Evolutionary conservation across 2,329 filamentous ascomycete genomes (phyloP), one percentile per base, ranked within the genome.

Genomic region (Eurotiales sp.): DNA sequence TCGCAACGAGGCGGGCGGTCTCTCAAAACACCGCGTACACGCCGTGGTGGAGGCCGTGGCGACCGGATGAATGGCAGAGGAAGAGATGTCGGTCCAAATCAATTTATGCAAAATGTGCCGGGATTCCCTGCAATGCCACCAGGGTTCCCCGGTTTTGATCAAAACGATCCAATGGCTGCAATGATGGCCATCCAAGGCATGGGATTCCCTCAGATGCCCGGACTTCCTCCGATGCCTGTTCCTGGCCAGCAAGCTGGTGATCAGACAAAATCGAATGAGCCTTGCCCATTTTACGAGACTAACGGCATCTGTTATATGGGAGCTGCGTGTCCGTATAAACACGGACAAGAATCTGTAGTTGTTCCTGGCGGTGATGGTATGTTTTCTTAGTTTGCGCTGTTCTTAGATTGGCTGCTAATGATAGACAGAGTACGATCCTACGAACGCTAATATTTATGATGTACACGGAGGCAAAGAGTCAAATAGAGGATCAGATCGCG

Each of bases 271-370:
- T 61, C 63, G 53, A 58, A 69, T 49, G 59, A 71, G 63, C 72
- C 76, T 45, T 84, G 81, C 61, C 71, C 70, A 34, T 78, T 82
- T 61, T 84, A 82, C 57, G 79, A 83, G 54, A 78, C 69, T 0
- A 79, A 80, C 56, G 81, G 81, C 5, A 82, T 78, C 53, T 84
- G 81, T 59, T 74, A 78, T 11, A 58, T 77, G 40, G 81, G 81
- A 21, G 74, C 69, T 48, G 68, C 73, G n/a, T 84, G 81, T 61
- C 78, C 77, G 0, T 82, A 78, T 55, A 75, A 81, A 58, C 81
- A 84, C 61, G 79, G 77, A 12, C 69, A 70, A 22, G 70, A 74
- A 46, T 67, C 66, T 29, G 65, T 76, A 12, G 61, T 74, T 21
- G 67, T 56, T 36, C 32, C 73, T 22, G 58, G 58, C 8, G 44